Evolutionary conservation across 1,139 yeast genomes (phyloP), one percentile per base, ranked within the genome.

Genomic region (Geotrichum citri-aurantii): DNA sequence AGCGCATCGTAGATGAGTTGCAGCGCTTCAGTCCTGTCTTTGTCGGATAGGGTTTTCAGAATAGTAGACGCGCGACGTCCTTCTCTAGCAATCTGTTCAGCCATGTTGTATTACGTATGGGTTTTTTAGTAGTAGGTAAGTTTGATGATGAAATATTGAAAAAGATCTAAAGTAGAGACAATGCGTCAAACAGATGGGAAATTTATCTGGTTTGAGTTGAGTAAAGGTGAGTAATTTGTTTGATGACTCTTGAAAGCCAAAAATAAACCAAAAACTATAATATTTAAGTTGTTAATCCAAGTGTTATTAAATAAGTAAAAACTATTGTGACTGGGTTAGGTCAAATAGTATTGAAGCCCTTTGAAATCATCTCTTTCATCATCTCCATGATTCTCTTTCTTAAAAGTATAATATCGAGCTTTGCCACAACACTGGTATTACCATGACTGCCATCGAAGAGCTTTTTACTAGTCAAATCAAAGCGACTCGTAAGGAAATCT

Each of bases 31-130:
- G 92, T 86, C 65, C 99, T 80, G 65, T 87, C 82, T 50, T 82
- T 85, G 67, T 90, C 82, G 11, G 86, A 72, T 48, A 92, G 76
- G 0, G 96, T 86, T 69, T 93, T 93, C 62, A 93, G 79, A 14
- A 82, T 77, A 3, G 93, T 84, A 57, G 95, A 90, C 2, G 98
- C 93, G 14, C 74, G 67, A 66, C 86, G 88, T 8, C 97, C 96
- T 31, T 81, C 81, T 65, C 75, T 81, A 10, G 99, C 98, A 60
- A 92, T 88, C 56, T 77, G 73, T 73, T 86, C 93, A 19, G 95
- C 89, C 81, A 73, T 65, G 26, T 17, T 58, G 12, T 55, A 8
- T 48, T 1, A 11, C 5, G 2, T 37, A 17, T 37, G 8, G 12
- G 1, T 11, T 44, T 14, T 10, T 29, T 33, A 19, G n/a, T 10